Conservation (phyloP, 2,329 filamentous ascomycete genomes). For the Venturia effusa region DNA sequence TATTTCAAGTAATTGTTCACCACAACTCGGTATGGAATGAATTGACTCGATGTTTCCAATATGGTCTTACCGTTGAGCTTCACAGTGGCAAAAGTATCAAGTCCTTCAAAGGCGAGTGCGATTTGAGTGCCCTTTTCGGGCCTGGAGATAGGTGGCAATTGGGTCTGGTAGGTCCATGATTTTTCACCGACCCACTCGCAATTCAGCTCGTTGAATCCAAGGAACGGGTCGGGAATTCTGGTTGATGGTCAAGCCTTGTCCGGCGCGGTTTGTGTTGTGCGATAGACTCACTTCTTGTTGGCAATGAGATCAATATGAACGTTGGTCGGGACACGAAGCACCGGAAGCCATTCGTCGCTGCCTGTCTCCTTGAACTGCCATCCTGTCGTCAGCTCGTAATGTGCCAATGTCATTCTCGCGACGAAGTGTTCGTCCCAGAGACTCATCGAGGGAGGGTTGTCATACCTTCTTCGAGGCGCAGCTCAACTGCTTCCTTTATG, state of each 20-base stretch:
- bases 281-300: conserved; percentile 30
- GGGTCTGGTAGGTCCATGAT: conserved; percentile 35
- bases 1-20: conserved; percentile 33
- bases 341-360: conserved; percentile 32
- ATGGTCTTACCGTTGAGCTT: conserved; percentile 43
- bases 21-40: conserved; percentile 45
- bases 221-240: conserved; percentile 39
- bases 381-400: conserved; percentile 25
- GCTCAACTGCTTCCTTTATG: not conserved
- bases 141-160: conserved; percentile 24
- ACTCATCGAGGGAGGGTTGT: not conserved
- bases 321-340: conserved; percentile 35
- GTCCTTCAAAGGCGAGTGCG: conserved; percentile 50
- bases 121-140: conserved; percentile 22
- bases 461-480: not conserved
- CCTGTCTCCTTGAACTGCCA: conserved; percentile 38
- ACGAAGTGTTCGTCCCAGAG: not conserved
- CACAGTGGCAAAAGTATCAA: conserved; percentile 53
- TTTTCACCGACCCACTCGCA: conserved; percentile 40
- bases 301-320: conserved; percentile 37
- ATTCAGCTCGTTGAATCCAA: conserved; percentile 39
- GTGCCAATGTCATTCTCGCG: not conserved
- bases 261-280: not conserved
- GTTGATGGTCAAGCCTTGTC: not conserved
- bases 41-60: conserved; percentile 52